Conservation (phyloP, 2,329 filamentous ascomycete species). For the Graphiopsis chlorocephala region DNA sequence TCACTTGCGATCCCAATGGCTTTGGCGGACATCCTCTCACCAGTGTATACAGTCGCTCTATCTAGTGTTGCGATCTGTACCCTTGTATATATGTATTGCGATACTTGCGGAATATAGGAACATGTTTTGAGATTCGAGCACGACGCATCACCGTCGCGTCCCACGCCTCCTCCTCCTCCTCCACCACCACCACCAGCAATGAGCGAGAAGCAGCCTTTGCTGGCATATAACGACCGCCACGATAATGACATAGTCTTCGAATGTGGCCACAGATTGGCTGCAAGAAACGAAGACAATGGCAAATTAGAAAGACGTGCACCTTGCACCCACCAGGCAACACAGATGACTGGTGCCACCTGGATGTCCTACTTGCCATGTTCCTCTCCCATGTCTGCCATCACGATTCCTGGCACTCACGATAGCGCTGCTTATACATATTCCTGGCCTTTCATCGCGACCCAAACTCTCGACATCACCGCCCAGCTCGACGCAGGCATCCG, state of each 20-base stretch:
- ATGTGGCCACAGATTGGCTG: neutral
- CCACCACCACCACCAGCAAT: neutral
- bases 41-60: neutral
- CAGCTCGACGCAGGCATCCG: slow-evolving; percentile 36
- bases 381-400: slow-evolving; percentile 29
- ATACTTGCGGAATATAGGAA: neutral
- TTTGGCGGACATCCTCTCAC: neutral
- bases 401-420: slow-evolving; percentile 38
- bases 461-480: slow-evolving; percentile 28
- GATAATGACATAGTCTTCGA: neutral
- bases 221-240: neutral
- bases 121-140: slow-evolving; percentile 1
- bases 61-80: neutral
- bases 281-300: neutral
- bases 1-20: neutral
- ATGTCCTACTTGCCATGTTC: slow-evolving; percentile 29
- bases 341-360: slow-evolving; percentile 23
- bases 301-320: neutral
- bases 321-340: neutral
- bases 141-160: neutral
- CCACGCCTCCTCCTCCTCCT: neutral
- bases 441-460: slow-evolving; percentile 36
- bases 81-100: neutral
- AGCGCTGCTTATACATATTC: slow-evolving; percentile 35
- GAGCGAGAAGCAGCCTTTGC: slow-evolving; percentile 11